Conservation (phyloP, 352 stramenopile species). For the Aphanomyces invadans region DNA sequence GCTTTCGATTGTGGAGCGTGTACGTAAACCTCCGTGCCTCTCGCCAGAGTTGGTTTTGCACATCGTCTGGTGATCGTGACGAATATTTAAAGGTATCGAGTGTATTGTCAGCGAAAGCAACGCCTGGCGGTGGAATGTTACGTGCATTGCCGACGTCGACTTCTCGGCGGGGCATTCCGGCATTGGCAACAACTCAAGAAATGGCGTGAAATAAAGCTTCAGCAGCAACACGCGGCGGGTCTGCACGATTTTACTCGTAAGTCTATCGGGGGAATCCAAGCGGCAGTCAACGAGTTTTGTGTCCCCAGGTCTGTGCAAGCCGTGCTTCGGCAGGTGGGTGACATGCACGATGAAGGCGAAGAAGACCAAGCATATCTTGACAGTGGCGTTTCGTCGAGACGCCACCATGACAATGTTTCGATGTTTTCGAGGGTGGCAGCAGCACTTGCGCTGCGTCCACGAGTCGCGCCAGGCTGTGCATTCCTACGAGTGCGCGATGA, state of each 20-base stretch:
- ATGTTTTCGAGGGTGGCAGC: slow-evolving; percentile 9
- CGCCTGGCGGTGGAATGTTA: neutral
- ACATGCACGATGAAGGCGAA: neutral
- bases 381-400: slow-evolving; percentile 5
- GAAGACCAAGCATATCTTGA: slow-evolving; percentile 4
- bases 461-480: neutral
- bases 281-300: too few relatives aligned
- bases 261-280: too few relatives aligned
- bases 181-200: neutral
- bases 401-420: slow-evolving; percentile 8
- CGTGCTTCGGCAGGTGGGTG: neutral
- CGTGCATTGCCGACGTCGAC: neutral
- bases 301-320: neutral
- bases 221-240: neutral
- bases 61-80: neutral
- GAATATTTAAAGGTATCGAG: neutral
- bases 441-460: neutral
- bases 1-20: neutral
- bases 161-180: neutral
- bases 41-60: too few relatives aligned
- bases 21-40: neutral
- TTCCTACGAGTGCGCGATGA: neutral
- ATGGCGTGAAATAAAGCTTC: neutral
- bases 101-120: neutral
- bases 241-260: neutral